A percentile compares a stretch with the other conserved stretches of the same genome.
Evolutionary conservation across 352 stramenopile genomes (phyloP).

Genomic region (Pythium plurisporium): DNA sequence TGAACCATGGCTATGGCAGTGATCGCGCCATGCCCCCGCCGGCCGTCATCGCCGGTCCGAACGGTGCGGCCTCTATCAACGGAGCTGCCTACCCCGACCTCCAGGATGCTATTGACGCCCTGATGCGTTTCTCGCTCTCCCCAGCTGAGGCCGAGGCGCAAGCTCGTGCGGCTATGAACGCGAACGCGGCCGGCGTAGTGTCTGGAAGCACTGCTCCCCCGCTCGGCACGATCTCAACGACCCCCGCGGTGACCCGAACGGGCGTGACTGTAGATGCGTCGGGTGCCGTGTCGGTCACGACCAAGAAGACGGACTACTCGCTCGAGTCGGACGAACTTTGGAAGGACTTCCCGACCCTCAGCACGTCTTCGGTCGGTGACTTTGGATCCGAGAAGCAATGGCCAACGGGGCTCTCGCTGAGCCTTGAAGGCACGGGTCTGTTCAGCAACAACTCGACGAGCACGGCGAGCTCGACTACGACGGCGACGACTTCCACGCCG

Average conservation of each 20-base stretch:
- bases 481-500: constrained; percentile 1
- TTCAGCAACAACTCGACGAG: constrained; percentile 13
- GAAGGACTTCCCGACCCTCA: constrained; percentile 66
- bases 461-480: neutral
- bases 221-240: constrained; percentile 32
- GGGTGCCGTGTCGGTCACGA: constrained; percentile 12
- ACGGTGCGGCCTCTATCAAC: constrained; percentile 19
- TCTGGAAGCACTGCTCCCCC: constrained; percentile 4
- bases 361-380: constrained; percentile 22
- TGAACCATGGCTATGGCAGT: constrained; percentile 15
- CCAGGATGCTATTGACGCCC: constrained; percentile 83
- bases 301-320: constrained; percentile 50
- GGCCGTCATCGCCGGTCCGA: constrained; percentile 20
- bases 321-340: constrained; percentile 66
- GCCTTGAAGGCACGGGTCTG: constrained; percentile 36
- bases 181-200: neutral
- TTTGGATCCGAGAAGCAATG: constrained; percentile 43
- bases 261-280: constrained; percentile 7
- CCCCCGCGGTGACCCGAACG: constrained; percentile 19
- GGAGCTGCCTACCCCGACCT: constrained; percentile 61
- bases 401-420: constrained; percentile 56
- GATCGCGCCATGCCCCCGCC: constrained; percentile 20
- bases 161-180: constrained; percentile 5
- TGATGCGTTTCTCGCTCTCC: constrained; percentile 83
- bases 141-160: constrained; percentile 35